Evolutionary conservation across 148 eudicot species (phyloP).

Genomic region (Amaranthus cruentus): DNA sequence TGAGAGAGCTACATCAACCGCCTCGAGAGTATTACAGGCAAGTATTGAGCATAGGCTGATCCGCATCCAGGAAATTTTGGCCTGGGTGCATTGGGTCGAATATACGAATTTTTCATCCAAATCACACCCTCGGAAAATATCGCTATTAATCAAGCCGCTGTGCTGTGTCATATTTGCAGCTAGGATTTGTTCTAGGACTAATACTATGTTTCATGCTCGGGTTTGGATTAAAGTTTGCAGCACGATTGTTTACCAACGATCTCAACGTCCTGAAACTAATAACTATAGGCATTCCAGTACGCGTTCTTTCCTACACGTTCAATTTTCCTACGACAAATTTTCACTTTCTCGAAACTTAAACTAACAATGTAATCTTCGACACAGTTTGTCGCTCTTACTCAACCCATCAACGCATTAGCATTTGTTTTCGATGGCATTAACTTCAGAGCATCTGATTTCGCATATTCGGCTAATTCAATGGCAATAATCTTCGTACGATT

Average conservation of each 20-base stretch:
- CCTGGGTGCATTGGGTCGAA: too few relatives aligned
- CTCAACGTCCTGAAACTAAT: slow-evolving; percentile 50
- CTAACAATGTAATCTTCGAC: not conserved
- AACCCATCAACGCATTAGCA: slow-evolving; percentile 74
- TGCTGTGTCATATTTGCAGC: slow-evolving; percentile 33
- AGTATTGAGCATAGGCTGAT: not conserved
- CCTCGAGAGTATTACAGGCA: slow-evolving; percentile 60
- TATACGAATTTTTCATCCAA: too few relatives aligned
- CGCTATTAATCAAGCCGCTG: not conserved
- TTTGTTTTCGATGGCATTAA: slow-evolving; percentile 87
- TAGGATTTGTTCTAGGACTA: slow-evolving; percentile 58
- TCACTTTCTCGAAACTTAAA: not conserved
- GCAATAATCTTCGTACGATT: slow-evolving; percentile 23
- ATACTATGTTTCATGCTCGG: slow-evolving; percentile 48
- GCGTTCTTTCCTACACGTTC: not conserved
- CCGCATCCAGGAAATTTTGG: too few relatives aligned
- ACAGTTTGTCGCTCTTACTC: slow-evolving; percentile 80
- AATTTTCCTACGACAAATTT: too few relatives aligned
- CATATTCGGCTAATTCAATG: slow-evolving; percentile 76
- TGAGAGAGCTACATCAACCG: slow-evolving; percentile 41
- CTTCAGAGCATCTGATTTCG: slow-evolving; percentile 86
- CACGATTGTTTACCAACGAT: slow-evolving; percentile 58
- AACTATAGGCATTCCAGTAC: slow-evolving; percentile 66
- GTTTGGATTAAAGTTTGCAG: slow-evolving; percentile 54
- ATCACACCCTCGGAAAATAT: too few relatives aligned